Percentiles rank a stretch among this genome's conserved stretches.
phyloP scores from a whole-genome alignment of 805 yeast genomes.

The Lipomyces anomalus region DNA sequence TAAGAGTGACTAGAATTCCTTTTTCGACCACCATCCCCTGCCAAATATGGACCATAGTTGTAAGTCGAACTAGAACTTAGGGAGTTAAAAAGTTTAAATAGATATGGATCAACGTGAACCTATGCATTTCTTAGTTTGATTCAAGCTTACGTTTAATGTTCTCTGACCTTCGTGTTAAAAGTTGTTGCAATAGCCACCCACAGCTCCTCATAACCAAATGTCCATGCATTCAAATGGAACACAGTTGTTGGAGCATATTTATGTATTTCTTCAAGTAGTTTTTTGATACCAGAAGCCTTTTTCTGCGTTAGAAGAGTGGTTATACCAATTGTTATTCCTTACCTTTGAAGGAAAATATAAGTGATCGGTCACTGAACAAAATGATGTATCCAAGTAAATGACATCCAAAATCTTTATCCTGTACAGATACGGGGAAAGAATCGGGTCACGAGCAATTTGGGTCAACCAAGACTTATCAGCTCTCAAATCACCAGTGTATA shows the following conservation, averaged over 20 bases:
- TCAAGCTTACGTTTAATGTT: too few relatives aligned
- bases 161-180: constrained; percentile 26
- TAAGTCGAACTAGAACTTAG: constrained; percentile 13
- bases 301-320: too few relatives aligned
- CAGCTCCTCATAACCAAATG: constrained; percentile 50
- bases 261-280: constrained; percentile 34
- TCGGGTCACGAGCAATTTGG: constrained; percentile 36
- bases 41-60: constrained; percentile 10
- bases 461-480: constrained; percentile 52
- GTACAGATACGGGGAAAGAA: constrained; percentile 39
- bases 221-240: constrained; percentile 39
- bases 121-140: too few relatives aligned
- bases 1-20: neutral
- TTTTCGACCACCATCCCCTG: neutral
- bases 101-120: constrained; percentile 34
- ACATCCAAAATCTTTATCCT: constrained; percentile 37
- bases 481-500: constrained; percentile 53
- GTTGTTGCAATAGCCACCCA: constrained; percentile 39
- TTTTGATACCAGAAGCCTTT: constrained; percentile 40
- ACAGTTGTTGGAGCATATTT: constrained; percentile 42
- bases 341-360: constrained; percentile 1
- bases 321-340: too few relatives aligned
- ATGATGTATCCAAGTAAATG: constrained; percentile 53
- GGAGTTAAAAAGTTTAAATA: constrained; percentile 25
- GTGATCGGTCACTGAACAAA: constrained; percentile 21